Base-by-base conservation (phyloP, 2,329 filamentous ascomycete species). In the Aspergillus aculeatus region DNA sequence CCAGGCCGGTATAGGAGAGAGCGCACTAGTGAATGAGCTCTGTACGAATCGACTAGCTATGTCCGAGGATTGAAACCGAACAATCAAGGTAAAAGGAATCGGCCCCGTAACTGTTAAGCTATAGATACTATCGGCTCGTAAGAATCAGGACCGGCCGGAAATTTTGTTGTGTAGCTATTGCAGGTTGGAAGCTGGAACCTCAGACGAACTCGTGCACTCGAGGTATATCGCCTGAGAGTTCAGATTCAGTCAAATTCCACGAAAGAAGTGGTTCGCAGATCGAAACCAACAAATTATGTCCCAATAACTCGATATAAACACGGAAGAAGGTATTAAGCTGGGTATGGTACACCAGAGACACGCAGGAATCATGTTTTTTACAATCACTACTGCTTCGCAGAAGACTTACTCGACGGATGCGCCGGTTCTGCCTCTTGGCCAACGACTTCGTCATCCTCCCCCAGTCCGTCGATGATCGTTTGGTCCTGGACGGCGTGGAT, bases 401-500 rank as follows among this genome's bases (percentile, higher is more conserved):
- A 58, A 7, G 56, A 47, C 50, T 58, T 58, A 32, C 50, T 54
- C 29, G 47, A 58, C 29, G 50, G 12, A 35, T 57, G 38, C 38
- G n/a, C 53, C 32, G 48, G 55, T 48, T 51, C 47, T n/a, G 9
- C 49, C 31, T 47, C 52, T 26, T 31, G n/a, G 16, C 4, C 38
- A 44, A 47, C 23, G 23, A 24, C 35, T 38, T 53, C 49, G 12
- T 51, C 50, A 53, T 52, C 56, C 24, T 26, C 50, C 31, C 44
- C 44, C 53, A 71, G 68, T 61, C 66, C 66, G 12, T 71, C 57
- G 21, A 70, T 61, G n/a, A 62, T 49, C 29, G 60, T 41, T 50
- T 66, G 63, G 59, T 64, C 64, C 52, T 65, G 57, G 54, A 69
- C 56, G 19, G 63, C 57, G 58, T 74, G 70, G 50, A 75, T 70